Conservation (phyloP, 1,139 yeast genomes). For the Candida frijolesensis region DNA sequence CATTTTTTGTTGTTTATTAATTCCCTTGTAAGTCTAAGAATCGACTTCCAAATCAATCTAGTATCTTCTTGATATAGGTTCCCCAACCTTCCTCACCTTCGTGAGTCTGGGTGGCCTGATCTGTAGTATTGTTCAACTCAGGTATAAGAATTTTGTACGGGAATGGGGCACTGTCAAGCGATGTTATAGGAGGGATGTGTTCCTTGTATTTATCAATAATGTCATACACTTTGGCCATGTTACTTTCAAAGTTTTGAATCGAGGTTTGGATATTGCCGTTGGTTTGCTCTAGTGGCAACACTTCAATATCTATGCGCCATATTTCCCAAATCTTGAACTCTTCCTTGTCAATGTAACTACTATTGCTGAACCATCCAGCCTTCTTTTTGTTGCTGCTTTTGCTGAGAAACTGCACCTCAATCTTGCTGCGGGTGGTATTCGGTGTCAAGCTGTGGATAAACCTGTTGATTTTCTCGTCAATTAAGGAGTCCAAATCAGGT, state of each 20-base stretch:
- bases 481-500: conserved; percentile 46
- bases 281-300: conserved; percentile 28
- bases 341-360: conserved; percentile 6
- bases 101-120: conserved; percentile 1
- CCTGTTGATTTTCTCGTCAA: conserved; percentile 43
- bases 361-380: conserved; percentile 46
- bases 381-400: conserved; percentile 31
- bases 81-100: conserved; percentile 46
- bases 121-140: conserved; percentile 4
- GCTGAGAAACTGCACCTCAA: conserved; percentile 15
- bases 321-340: conserved; percentile 39
- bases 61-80: conserved; percentile 48
- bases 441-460: conserved; percentile 24
- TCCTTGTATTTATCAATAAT: conserved; percentile 57
- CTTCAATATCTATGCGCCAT: conserved; percentile 42
- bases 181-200: conserved; percentile 75
- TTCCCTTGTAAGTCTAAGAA: not conserved
- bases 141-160: conserved; percentile 49
- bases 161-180: conserved; percentile 67
- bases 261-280: conserved; percentile 25
- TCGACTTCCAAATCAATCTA: conserved; percentile 25
- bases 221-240: conserved; percentile 50
- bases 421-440: conserved; percentile 4
- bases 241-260: conserved; percentile 41
- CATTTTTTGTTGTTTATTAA: not conserved